A percentile compares a stretch with the other conserved stretches of the same genome.
phyloP scores from a whole-genome alignment of 2,329 filamentous ascomycete species.

The Colletotrichum truncatum region DNA sequence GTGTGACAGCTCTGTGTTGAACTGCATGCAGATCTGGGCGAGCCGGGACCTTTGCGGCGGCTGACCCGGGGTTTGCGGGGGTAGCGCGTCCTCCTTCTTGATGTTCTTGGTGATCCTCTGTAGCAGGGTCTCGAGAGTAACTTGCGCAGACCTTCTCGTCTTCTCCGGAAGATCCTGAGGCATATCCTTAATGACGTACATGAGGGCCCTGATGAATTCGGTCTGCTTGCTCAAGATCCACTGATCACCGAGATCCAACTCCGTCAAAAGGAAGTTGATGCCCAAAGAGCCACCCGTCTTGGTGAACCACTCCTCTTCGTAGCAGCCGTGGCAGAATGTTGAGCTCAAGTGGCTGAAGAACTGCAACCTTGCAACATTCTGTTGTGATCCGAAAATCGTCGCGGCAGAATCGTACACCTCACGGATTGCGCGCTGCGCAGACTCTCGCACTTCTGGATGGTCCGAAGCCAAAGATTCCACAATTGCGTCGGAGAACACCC shows the following conservation, averaged over 20 bases:
- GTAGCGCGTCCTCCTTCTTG: slow-evolving; percentile 78
- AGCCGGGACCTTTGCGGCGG: slow-evolving; percentile 67
- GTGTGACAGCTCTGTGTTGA: slow-evolving; percentile 90
- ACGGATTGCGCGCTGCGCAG: slow-evolving; percentile 80
- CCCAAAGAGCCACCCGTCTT: slow-evolving; percentile 93
- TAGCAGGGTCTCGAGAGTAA: slow-evolving; percentile 83
- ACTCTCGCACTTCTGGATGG: slow-evolving; percentile 79
- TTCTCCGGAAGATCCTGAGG: slow-evolving; percentile 92
- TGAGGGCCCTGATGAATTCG: slow-evolving; percentile 89
- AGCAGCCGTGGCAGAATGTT: slow-evolving; percentile 92
- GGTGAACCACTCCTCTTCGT: slow-evolving; percentile 98
- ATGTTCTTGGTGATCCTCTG: slow-evolving; percentile 80
- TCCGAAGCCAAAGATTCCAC: slow-evolving; percentile 92
- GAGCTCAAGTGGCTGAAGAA: slow-evolving; percentile 87
- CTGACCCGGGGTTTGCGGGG: slow-evolving; percentile 37
- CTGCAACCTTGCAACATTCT: slow-evolving; percentile 77
- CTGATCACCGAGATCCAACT: slow-evolving; percentile 81
- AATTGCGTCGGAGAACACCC: slow-evolving; percentile 87
- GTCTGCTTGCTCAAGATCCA: slow-evolving; percentile 87
- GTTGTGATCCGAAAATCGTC: slow-evolving; percentile 80
- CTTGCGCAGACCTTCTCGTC: slow-evolving; percentile 83
- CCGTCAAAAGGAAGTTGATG: slow-evolving; percentile 87
- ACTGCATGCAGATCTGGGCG: slow-evolving; percentile 80
- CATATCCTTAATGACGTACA: slow-evolving; percentile 99
- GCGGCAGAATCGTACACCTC: slow-evolving; percentile 80